A percentile compares a stretch with the other conserved stretches of the same genome.
These are phyloP conservation scores for Ceratobasidium sp. DNA, from an alignment of 1,284 basidiomycete genomes.

Conservation along the genomic window DNA sequence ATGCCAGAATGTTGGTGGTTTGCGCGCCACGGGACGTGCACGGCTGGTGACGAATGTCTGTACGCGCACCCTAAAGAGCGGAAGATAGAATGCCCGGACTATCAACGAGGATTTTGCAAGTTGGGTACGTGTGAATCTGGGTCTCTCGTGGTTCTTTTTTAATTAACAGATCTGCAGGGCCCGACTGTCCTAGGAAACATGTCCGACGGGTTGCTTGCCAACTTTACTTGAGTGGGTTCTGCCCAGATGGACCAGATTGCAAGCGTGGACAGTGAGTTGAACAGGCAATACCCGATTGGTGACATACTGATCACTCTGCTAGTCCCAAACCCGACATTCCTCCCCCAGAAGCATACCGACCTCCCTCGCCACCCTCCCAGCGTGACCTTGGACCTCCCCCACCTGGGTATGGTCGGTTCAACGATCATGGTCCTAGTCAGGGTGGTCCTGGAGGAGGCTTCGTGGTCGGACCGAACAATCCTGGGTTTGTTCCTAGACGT, in stretches of 20 bases:
- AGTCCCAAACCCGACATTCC: slow-evolving; percentile 82
- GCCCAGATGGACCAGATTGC: slow-evolving; percentile 93
- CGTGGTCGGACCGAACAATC: slow-evolving; percentile 44
- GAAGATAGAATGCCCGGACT: slow-evolving; percentile 94
- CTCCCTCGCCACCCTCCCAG: slow-evolving; percentile 77
- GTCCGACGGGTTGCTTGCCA: slow-evolving; percentile 92
- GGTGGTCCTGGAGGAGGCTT: slow-evolving; percentile 49
- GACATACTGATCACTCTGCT: slow-evolving; percentile 48
- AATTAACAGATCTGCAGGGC: slow-evolving; percentile 64
- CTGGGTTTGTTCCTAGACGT: slow-evolving; percentile 60
- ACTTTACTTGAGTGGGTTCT: slow-evolving; percentile 92
- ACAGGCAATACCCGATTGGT: slow-evolving; percentile 18
- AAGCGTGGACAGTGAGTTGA: slow-evolving; percentile 86
- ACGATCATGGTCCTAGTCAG: slow-evolving; percentile 50
- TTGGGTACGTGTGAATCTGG: slow-evolving; percentile 67
- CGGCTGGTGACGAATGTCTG: slow-evolving; percentile 96
- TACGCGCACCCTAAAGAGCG: slow-evolving; percentile 98
- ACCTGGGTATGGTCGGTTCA: slow-evolving; percentile 69
- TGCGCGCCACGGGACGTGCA: slow-evolving; percentile 98
- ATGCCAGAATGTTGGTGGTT: slow-evolving; percentile 99
- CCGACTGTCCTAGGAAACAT: slow-evolving; percentile 91
- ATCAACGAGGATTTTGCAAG: slow-evolving; percentile 94
- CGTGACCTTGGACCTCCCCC: slow-evolving; percentile 90
- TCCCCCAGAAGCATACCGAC: slow-evolving; percentile 78
- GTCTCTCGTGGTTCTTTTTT: slow-evolving; percentile 27